phyloP scores from a whole-genome alignment of 345 rosid species.

The Hypericum perforatum region DNA sequence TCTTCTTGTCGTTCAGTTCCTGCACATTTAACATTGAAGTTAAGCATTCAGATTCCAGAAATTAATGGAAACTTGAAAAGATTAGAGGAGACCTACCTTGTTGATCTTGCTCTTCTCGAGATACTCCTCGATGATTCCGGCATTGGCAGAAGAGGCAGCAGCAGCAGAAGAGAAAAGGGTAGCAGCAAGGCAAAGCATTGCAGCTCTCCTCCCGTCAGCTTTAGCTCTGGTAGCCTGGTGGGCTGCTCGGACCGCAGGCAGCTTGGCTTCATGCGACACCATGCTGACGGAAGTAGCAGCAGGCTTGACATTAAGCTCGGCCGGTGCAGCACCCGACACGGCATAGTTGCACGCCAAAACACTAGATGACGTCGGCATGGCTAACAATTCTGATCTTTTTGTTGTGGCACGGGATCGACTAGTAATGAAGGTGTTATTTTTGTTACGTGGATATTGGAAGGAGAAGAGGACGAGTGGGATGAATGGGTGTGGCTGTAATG shows the following conservation, averaged over 20 bases:
- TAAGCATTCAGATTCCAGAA: neutral
- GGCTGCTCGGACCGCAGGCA: conserved; percentile 62
- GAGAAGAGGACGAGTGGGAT: conserved; percentile 35
- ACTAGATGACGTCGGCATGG: conserved; percentile 26
- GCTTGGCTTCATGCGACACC: conserved; percentile 29
- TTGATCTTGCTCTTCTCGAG: conserved; percentile 93
- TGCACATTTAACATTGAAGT: conserved; percentile 9
- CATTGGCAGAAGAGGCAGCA: conserved; percentile 61
- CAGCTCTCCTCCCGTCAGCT: conserved; percentile 61
- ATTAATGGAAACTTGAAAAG: too few relatives aligned
- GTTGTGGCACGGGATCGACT: too few relatives aligned
- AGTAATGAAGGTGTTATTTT: too few relatives aligned
- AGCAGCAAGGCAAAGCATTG: conserved; percentile 58
- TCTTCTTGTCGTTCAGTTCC: conserved; percentile 96
- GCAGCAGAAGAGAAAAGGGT: conserved; percentile 56
- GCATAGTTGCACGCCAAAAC: conserved; percentile 76
- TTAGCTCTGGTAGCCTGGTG: conserved; percentile 27
- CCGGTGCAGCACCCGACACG: conserved; percentile 50
- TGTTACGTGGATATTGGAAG: conserved; percentile 10
- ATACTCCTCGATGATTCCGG: conserved; percentile 81
- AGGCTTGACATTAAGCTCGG: conserved; percentile 53
- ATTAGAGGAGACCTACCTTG: conserved; percentile 42
- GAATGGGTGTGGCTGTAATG: conserved; percentile 64
- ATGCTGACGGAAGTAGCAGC: conserved; percentile 24
- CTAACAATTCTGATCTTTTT: too few relatives aligned